phyloP scores from a whole-genome alignment of 768 basidiomycete species.

The Hericium coralloides region DNA sequence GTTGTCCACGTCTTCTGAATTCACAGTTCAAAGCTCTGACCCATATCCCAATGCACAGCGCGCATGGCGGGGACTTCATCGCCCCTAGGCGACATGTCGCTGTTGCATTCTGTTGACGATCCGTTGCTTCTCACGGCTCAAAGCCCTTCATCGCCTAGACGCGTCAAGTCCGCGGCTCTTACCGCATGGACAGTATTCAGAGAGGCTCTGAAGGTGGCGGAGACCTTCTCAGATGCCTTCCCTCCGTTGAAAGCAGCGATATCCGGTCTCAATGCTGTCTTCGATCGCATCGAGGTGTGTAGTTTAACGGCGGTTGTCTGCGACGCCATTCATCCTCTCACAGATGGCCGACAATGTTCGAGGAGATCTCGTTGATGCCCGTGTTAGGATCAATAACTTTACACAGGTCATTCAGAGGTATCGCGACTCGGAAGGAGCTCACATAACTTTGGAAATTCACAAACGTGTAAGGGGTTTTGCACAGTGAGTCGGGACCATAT shows the following conservation, averaged over 20 bases:
- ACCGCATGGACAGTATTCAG: too few relatives aligned
- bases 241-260: neutral
- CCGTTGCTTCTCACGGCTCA: too few relatives aligned
- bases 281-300: neutral
- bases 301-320: neutral
- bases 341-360: neutral
- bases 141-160: too few relatives aligned
- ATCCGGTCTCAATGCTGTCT: neutral
- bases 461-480: neutral
- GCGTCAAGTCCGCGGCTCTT: too few relatives aligned
- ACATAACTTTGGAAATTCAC: neutral
- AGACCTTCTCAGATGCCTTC: neutral
- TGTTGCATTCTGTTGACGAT: too few relatives aligned
- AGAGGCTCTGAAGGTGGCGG: neutral
- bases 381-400: neutral
- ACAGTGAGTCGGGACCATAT: neutral
- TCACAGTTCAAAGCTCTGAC: too few relatives aligned
- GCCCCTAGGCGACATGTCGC: too few relatives aligned
- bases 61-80: too few relatives aligned
- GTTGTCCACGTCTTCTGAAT: too few relatives aligned
- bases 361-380: neutral
- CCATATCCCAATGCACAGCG: too few relatives aligned
- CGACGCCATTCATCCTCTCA: neutral
- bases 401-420: neutral
- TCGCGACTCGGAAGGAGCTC: neutral